Evolutionary conservation across 192 early-diverging fungal species (phyloP).

Genomic region (Backusella westeae): DNA sequence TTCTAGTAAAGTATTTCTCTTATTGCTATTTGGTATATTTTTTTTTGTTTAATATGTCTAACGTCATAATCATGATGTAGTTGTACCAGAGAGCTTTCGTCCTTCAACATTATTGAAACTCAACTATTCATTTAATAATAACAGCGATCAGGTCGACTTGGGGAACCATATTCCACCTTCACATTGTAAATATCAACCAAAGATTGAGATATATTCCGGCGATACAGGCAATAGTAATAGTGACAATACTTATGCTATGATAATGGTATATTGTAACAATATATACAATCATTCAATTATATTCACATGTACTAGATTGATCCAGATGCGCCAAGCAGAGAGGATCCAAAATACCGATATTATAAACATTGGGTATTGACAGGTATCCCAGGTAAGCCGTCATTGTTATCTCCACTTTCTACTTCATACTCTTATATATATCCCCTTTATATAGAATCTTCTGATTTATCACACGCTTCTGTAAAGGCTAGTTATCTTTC

Average conservation of each 20-base stretch:
- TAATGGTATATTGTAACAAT: background rate
- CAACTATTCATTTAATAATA: background rate
- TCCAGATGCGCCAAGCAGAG: constrained; percentile 55
- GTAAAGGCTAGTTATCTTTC: constrained; percentile 41
- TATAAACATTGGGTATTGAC: constrained; percentile 56
- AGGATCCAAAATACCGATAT: constrained; percentile 35
- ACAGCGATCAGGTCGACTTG: background rate
- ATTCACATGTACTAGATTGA: constrained; percentile 36
- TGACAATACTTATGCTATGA: background rate
- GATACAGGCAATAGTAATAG: background rate
- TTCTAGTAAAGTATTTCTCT: background rate
- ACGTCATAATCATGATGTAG: background rate
- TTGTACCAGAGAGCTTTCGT: background rate
- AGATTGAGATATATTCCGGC: background rate
- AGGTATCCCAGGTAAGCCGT: constrained; percentile 42
- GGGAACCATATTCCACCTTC: background rate
- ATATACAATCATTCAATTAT: background rate
- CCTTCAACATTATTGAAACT: background rate
- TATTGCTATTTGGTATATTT: background rate
- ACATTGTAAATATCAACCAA: background rate
- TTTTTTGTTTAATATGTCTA: background rate
- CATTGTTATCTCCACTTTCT: background rate
- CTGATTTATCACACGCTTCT: constrained; percentile 9
- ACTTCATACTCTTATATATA: background rate
- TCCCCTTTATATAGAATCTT: background rate